phyloP scores from a whole-genome alignment of 2,329 filamentous ascomycete genomes.

The Blastomyces gilchristii region DNA sequence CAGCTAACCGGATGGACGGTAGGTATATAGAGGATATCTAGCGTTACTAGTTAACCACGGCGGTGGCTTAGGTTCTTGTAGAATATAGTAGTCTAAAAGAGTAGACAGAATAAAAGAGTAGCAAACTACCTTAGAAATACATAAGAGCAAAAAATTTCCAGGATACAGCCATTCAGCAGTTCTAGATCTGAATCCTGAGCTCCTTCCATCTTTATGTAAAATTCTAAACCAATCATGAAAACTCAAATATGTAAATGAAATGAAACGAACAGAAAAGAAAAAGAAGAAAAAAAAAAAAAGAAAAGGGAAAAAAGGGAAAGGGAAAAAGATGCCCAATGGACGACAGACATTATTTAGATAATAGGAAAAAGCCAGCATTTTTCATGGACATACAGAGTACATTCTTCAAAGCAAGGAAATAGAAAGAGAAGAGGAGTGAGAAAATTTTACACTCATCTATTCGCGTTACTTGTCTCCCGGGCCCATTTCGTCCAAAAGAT shows the following conservation, averaged over 20 bases:
- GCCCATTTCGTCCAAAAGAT: conserved; percentile 40
- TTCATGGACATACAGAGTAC: neutral
- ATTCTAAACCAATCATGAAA: neutral
- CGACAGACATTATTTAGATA: neutral
- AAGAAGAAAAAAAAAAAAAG: neutral
- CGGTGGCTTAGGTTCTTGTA: too few species aligned
- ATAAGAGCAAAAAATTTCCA: neutral
- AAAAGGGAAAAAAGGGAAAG: neutral
- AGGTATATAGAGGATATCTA: too few species aligned
- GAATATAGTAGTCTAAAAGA: too few species aligned
- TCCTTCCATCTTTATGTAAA: neutral
- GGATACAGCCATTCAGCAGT: neutral
- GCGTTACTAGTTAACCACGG: too few species aligned
- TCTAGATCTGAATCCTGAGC: neutral
- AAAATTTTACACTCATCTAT: neutral
- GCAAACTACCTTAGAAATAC: neutral
- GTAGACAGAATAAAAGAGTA: neutral
- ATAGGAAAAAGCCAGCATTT: neutral
- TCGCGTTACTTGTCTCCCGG: conserved; percentile 21
- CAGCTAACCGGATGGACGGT: too few species aligned
- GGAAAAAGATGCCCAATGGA: neutral
- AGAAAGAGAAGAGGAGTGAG: neutral
- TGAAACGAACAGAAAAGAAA: neutral
- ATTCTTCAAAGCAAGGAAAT: neutral
- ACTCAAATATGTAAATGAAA: neutral